Percentiles rank a stretch among this genome's conserved stretches.
phyloP scores from a whole-genome alignment of 164 flowering plant species.

The Magnolia kwangsiensis region DNA sequence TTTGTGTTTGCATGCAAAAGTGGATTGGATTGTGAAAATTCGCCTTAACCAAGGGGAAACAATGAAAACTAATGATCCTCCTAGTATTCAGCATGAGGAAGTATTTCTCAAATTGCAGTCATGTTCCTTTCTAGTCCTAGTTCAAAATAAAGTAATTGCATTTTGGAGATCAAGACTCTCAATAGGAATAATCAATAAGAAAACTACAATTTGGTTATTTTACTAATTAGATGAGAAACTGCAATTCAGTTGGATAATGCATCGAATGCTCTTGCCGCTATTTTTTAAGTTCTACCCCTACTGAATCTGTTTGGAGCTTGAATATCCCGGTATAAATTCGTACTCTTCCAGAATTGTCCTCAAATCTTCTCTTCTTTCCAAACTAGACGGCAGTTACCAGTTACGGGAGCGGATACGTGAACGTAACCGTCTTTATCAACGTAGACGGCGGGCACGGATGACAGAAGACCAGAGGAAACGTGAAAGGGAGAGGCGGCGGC shows the following conservation, averaged over 20 bases:
- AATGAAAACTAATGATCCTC: no score
- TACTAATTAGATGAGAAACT: no score
- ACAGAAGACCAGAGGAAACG: slow-evolving; percentile 27
- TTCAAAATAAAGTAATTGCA: no score
- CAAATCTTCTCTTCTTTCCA: not conserved
- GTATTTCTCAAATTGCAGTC: no score
- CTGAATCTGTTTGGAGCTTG: not conserved
- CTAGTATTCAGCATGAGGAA: no score
- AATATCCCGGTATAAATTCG: not conserved
- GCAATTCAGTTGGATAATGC: no score
- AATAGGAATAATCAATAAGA: no score
- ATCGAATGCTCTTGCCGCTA: not conserved
- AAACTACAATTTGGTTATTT: no score
- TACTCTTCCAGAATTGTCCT: not conserved
- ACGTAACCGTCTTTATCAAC: slow-evolving; percentile 24
- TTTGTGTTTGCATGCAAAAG: not conserved
- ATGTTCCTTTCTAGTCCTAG: no score
- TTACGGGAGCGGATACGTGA: slow-evolving; percentile 26
- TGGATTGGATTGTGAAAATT: no score
- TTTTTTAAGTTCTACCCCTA: not conserved
- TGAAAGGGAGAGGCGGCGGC: slow-evolving; percentile 28
- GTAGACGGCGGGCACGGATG: slow-evolving; percentile 28
- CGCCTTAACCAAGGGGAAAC: no score
- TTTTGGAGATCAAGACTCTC: no score
- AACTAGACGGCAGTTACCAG: slow-evolving; percentile 14